These are phyloP conservation scores for Escallonia herrerae DNA, from an alignment of 129 eudicot genomes.

Conservation along the genomic window DNA sequence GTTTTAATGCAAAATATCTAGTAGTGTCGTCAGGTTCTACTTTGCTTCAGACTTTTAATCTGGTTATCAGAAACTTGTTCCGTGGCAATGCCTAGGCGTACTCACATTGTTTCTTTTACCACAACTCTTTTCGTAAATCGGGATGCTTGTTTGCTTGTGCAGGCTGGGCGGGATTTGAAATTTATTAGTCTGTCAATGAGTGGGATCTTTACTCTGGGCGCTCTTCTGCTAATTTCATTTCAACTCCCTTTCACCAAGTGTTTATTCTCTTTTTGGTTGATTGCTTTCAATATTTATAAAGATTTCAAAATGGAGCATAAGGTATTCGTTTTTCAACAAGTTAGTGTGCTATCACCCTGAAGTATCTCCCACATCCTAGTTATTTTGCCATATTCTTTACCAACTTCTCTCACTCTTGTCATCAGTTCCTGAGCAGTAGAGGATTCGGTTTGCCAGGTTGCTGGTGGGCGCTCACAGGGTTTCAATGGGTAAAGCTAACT, in stretches of 20 bases:
- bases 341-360: no score
- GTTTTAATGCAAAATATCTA: no score
- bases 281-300: not conserved
- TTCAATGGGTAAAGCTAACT: constrained; percentile 71
- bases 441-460: constrained; percentile 85
- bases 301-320: no score
- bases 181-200: constrained; percentile 80
- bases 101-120: no score
- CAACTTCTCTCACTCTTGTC: constrained; percentile 2
- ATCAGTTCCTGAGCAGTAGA: constrained; percentile 47
- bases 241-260: not conserved
- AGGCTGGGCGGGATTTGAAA: constrained; percentile 95
- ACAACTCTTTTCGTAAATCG: no score
- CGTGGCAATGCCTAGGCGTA: no score
- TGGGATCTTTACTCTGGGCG: constrained; percentile 50
- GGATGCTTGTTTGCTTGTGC: constrained; percentile 17
- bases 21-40: no score
- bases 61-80: no score
- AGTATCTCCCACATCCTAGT: no score
- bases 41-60: no score
- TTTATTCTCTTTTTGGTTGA: not conserved
- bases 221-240: constrained; percentile 39
- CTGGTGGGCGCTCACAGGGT: constrained; percentile 84
- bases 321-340: no score
- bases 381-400: no score